Evolutionary conservation across 108 stramenopile species (phyloP), one percentile per base, ranked within the genome.

Genomic region (Cyclotella sp.): DNA sequence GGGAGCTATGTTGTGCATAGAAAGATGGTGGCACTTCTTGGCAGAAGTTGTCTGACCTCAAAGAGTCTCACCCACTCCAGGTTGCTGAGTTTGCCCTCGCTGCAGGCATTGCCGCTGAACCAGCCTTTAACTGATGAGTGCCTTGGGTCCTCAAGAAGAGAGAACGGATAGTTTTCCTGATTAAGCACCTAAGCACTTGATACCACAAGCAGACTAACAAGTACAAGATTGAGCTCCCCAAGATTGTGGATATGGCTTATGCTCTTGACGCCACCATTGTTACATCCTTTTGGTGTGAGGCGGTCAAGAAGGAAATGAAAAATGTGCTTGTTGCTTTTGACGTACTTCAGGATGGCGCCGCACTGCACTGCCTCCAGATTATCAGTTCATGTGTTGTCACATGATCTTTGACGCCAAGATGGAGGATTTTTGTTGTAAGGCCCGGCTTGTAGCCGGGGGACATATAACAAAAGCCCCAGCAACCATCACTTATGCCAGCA

Each of bases 361-460:
- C 49, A 9, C 21, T 26, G 27, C 49, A 9, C 21, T 26, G 13
- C 68, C 68, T 26, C 47, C 11, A 4, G 68, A 41, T 22, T 27
- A 70, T 29, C 49, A 70, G 68, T 54, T 6, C 47, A 70, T 70
- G 1, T 2, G 12, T 15, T 34, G 34, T 29, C 68, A 70, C 9
- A 70, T 70, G 68, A 55, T 70, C 40, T 65, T 65, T 45, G 64
- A 65, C 40, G 40, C 42, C 40, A 65, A 65, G 13, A 65, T 65
- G 64, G 40, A 65, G 9, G 76, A 83, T 44, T 62, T 84, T 19
- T 60, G 28, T 11, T 41, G 77, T 4, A 87, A 90, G 55, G 85
- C 86, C 15, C 65, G 86, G 10, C 51, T 79, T 19, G 86, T 87
- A 5, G 85, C 84, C 18, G 81, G 69, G 10, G 89, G 87, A 30